A percentile compares a stretch with the other conserved stretches of the same genome.
Conservation (phyloP, 495 filamentous ascomycete species). For the Astrocystis sublimbata region DNA sequence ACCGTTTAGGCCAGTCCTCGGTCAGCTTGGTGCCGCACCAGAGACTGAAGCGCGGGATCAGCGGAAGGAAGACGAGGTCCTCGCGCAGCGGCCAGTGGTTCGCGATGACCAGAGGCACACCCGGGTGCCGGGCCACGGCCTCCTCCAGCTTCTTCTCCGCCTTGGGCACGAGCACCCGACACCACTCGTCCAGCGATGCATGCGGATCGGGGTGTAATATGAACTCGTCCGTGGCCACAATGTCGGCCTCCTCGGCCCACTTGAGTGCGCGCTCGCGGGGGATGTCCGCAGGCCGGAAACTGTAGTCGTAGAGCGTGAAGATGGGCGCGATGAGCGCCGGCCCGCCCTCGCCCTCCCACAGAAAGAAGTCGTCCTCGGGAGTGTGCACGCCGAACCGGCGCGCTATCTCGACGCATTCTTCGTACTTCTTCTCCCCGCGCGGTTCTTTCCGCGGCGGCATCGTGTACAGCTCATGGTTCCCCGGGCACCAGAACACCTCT, state of each 20-base stretch:
- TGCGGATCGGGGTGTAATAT: constrained; percentile 35
- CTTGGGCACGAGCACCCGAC: constrained; percentile 21
- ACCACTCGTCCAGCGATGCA: constrained; percentile 34
- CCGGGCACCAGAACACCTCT: constrained; percentile 37
- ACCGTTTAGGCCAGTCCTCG: constrained; percentile 34
- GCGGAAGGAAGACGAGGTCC: constrained; percentile 36
- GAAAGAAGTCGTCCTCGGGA: constrained; percentile 36
- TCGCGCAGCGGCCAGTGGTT: constrained; percentile 41
- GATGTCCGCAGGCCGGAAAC: constrained; percentile 33
- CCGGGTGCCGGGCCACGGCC: constrained; percentile 13
- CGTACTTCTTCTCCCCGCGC: constrained; percentile 33
- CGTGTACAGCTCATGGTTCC: constrained; percentile 41
- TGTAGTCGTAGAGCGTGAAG: constrained; percentile 42
- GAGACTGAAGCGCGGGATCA: constrained; percentile 35
- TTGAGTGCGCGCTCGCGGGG: constrained; percentile 27
- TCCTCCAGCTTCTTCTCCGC: constrained; percentile 25
- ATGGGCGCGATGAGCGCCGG: constrained; percentile 30
- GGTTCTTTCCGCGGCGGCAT: constrained; percentile 28
- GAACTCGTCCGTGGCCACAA: constrained; percentile 38
- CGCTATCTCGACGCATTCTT: constrained; percentile 30
- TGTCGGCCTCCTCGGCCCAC: constrained; percentile 36
- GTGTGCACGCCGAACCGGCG: constrained; percentile 33
- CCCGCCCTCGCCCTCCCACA: constrained; percentile 32
- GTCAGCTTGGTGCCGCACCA: constrained; percentile 39
- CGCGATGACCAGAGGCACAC: constrained; percentile 25